phyloP scores from a whole-genome alignment of 768 basidiomycete genomes.

The Scleroderma bovista region DNA sequence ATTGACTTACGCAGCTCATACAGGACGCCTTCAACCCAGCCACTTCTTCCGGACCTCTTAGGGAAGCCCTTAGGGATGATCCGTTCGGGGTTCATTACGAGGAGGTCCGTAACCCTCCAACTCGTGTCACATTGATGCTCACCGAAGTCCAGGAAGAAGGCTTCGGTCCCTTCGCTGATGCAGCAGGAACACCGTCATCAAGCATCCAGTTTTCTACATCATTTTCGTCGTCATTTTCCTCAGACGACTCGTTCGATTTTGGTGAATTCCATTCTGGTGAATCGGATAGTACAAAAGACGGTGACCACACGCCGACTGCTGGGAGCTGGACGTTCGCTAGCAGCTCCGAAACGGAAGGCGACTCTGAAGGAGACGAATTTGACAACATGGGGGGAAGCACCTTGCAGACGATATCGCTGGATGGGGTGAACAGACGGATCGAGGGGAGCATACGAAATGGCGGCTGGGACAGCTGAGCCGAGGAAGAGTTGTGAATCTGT shows the following conservation, averaged over 20 bases:
- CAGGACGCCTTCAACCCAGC: constrained; percentile 52
- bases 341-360: constrained; percentile 25
- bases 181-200: constrained; percentile 40
- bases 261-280: constrained; percentile 67
- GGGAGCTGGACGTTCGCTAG: constrained; percentile 71
- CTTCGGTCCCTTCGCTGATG: constrained; percentile 81
- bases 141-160: constrained; percentile 41
- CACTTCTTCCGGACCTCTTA: constrained; percentile 24
- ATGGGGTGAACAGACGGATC: constrained; percentile 19
- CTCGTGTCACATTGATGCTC: constrained; percentile 1
- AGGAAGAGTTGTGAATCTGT: neutral
- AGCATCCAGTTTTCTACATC: constrained; percentile 47
- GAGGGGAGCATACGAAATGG: constrained; percentile 11
- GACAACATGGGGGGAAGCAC: constrained; percentile 12
- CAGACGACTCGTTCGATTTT: constrained; percentile 71
- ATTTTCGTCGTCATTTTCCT: constrained; percentile 52
- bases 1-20: neutral
- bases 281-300: constrained; percentile 25
- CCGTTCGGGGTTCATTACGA: constrained; percentile 45
- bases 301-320: constrained; percentile 55
- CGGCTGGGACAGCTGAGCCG: constrained; percentile 12
- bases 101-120: constrained; percentile 36
- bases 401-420: constrained; percentile 25
- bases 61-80: constrained; percentile 38
- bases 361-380: constrained; percentile 29